Evolutionary conservation across 148 eudicot genomes (phyloP).

Genomic region (Diospyros lotus): DNA sequence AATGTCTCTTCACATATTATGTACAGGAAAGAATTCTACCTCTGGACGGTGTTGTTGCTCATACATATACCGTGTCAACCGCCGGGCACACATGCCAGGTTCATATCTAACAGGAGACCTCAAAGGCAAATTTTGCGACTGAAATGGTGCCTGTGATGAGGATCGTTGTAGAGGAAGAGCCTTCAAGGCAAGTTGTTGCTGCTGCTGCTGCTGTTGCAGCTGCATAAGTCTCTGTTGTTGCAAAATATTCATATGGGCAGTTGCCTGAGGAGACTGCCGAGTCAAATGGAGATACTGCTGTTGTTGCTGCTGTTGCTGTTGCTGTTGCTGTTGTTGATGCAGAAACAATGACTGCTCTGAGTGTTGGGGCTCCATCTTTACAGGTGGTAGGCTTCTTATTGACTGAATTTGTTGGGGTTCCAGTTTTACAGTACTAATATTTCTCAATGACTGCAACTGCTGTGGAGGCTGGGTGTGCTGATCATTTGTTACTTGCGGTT

Average conservation of each 20-base stretch:
- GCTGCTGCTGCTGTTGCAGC: conserved; percentile 67
- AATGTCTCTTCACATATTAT: background rate
- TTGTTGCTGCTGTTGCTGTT: conserved; percentile 34
- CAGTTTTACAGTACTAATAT: conserved; percentile 62
- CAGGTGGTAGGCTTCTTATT: conserved; percentile 49
- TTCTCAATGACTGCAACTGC: conserved; percentile 57
- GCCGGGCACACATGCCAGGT: conserved; percentile 93
- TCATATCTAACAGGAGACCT: conserved; percentile 83
- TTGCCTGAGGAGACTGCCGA: conserved; percentile 72
- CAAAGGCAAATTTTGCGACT: conserved; percentile 64
- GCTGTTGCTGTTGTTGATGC: conserved; percentile 82
- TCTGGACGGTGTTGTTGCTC: conserved; percentile 95
- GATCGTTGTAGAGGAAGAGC: conserved; percentile 74
- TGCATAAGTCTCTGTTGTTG: conserved; percentile 77
- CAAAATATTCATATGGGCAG: conserved; percentile 64
- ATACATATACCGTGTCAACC: conserved; percentile 91
- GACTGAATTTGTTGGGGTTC: conserved; percentile 66
- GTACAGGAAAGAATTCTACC: conserved; percentile 37
- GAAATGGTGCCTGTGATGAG: conserved; percentile 52
- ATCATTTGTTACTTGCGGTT: conserved; percentile 47
- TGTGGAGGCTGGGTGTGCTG: conserved; percentile 44
- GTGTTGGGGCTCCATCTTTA: conserved; percentile 80
- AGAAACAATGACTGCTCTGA: conserved; percentile 68
- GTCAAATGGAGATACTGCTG: conserved; percentile 64
- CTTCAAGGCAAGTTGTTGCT: conserved; percentile 74